phyloP scores from a whole-genome alignment of 805 yeast genomes.

The Metschnikowia cubensis region DNA sequence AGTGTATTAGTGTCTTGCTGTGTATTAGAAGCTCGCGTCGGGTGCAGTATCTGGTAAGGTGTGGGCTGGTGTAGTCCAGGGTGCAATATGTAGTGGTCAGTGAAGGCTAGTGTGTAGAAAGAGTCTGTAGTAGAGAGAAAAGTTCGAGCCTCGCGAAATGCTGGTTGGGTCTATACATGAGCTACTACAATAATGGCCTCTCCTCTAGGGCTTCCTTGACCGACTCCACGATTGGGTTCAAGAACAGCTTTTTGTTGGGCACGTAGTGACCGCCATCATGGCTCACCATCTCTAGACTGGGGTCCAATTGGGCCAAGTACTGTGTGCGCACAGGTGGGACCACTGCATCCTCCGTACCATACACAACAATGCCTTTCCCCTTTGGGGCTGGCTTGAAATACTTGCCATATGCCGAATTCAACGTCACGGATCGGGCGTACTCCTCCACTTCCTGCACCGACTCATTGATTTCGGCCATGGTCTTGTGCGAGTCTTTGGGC shows the following conservation, averaged over 20 bases:
- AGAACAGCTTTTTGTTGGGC: conserved; percentile 25
- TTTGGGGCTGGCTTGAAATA: conserved; percentile 19
- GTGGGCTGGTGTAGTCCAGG: no score
- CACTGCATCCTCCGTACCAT: conserved; percentile 30
- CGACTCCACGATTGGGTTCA: conserved; percentile 16
- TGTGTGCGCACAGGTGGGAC: conserved; percentile 32
- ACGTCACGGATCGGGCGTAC: conserved; percentile 18
- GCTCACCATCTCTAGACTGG: conserved; percentile 10
- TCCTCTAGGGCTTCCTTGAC: conserved; percentile 17
- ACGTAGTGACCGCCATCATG: conserved; percentile 40
- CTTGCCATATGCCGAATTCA: conserved; percentile 18
- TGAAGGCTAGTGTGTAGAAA: not conserved
- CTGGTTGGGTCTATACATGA: not conserved
- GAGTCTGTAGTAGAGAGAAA: not conserved
- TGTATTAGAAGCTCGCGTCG: no score
- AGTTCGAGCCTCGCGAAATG: not conserved
- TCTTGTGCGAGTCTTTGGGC: conserved; percentile 16
- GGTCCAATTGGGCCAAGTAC: conserved; percentile 22
- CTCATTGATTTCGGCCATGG: conserved; percentile 16
- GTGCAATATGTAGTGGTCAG: no score
- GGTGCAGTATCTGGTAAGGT: not conserved
- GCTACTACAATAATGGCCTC: conserved; percentile 1
- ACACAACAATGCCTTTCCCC: conserved; percentile 27
- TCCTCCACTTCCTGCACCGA: conserved; percentile 22
- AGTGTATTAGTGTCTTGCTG: no score